Base-by-base conservation (phyloP, 2,329 filamentous ascomycete species). In the Akanthomyces lecanii region DNA sequence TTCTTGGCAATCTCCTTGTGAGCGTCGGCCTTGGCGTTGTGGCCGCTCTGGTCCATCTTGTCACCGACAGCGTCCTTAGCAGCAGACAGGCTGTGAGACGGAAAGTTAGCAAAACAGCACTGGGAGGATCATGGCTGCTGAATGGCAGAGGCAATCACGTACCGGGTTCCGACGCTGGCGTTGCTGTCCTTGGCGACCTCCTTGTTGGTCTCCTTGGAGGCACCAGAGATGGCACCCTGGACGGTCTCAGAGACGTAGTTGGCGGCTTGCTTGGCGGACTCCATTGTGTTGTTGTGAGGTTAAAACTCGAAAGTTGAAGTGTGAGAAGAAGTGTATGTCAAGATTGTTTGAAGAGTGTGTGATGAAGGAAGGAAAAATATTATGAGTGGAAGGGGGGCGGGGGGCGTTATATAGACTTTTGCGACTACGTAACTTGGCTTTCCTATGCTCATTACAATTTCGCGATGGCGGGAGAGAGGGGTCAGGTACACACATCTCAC, bases 181-280 rank as follows among this genome's bases (percentile, higher is more conserved):
- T 87, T 79, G 73, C 71, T 72, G 73, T 86, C 82, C 82, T 89
- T 89, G 74, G 87, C 87, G 69, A 86, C 78, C 69, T 80, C 74
- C 84, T 89, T 89, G 85, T 89, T 89, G 79, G 79, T 78, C 80
- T 89, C 86, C 83, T 90, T 89, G 79, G 80, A 84, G 67, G 82
- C 81, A 70, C 81, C 79, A 65, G 81, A 77, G 68, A 79, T 72
- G 58, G 79, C 78, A 70, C 85, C 81, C 80, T 88, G 82, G 72
- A 88, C 74, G 69, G 79, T 79, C 82, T 90, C 87, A 68, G 84
- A 77, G 77, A 89, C 85, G 83, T 89, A 89, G 84, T 88, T 89
- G 78, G 77, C 82, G 73, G 81, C 82, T 78, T 88, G 85, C 81
- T 82, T 82, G 69, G 78, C 67, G 68, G 78, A 74, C 68, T 84